Base-by-base conservation (phyloP, 352 stramenopile species). In the Phytophthora tubulina region DNA sequence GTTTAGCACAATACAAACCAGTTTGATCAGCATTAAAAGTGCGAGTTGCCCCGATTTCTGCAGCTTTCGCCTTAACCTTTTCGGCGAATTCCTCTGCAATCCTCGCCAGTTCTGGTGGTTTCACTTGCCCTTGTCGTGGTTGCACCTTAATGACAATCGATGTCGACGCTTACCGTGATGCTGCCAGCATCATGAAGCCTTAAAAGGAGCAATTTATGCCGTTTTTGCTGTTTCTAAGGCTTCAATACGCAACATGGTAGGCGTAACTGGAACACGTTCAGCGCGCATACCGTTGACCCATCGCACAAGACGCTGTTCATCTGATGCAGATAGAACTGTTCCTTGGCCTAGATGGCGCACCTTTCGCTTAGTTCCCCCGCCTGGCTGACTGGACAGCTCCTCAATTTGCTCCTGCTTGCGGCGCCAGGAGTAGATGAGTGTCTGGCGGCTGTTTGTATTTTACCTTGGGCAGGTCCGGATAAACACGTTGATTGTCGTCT, bases 381-480 rank as follows among this genome's bases (percentile, higher is more conserved):
- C 46, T 39, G 46, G 17, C 30, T 21, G 21, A 21, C 21, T 21
- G 21, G 21, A 21, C 21, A 21, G 21, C 21, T 1, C 21, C 21
- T 21, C 38, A 27, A 54, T 10, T 30, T 38, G 14, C 35, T n/a
- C 52, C 52, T 49, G 38, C 38, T n/a, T 59, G 3, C 52, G 35
- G 52, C 52, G 52, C 52, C 46, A 54, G 1, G 14, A 45, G 1
- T 49, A 8, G 31, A 59, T 59, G 33, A 59, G 52, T 6, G 35
- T 36, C 4, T 36, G 21, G 2, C n/a, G 52, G 21, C 35, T 59
- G 13, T 59, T 59, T 21, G 52, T 49, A 48, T 17, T 59, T 59
- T 2, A 13, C n/a, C 4, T 4, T 36, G 15, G 35, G 52, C 4
- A 59, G 35, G 32, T 50, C 53, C 3, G 53, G 36, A 46, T 61